A percentile compares a stretch with the other conserved stretches of the same genome.
phyloP scores from a whole-genome alignment of 768 basidiomycete genomes.

The Mycena haematopus region DNA sequence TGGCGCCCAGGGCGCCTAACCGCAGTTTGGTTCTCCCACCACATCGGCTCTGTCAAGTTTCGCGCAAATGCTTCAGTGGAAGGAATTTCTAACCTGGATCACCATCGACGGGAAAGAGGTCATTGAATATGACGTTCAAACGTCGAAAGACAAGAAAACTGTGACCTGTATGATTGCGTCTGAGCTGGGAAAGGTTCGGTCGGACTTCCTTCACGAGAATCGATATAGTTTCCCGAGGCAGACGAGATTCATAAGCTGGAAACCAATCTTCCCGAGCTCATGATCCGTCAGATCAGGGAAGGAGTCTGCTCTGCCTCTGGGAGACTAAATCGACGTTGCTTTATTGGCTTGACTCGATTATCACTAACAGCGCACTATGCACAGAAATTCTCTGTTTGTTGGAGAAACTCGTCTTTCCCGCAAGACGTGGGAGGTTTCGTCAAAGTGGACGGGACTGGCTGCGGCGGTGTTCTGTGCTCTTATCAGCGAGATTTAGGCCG shows the following conservation, averaged over 20 bases:
- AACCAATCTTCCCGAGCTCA: too few relatives aligned
- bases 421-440: neutral
- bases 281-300: too few relatives aligned
- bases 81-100: slow-evolving; percentile 17
- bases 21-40: too few relatives aligned
- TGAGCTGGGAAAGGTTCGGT: slow-evolving; percentile 22
- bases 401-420: slow-evolving; percentile 1
- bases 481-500: neutral
- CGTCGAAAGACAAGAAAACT: slow-evolving; percentile 2
- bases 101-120: slow-evolving; percentile 13
- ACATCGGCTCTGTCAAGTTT: too few relatives aligned
- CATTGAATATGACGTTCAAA: slow-evolving; percentile 11
- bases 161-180: slow-evolving; percentile 23
- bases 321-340: too few relatives aligned
- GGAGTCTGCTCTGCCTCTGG: too few relatives aligned
- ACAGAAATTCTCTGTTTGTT: slow-evolving; percentile 23
- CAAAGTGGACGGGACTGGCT: slow-evolving; percentile 13
- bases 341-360: too few relatives aligned
- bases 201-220: too few relatives aligned
- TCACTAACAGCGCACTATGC: neutral
- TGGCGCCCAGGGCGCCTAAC: too few relatives aligned
- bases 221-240: too few relatives aligned
- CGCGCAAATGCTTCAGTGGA: neutral
- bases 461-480: slow-evolving; percentile 1
- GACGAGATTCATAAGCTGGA: too few relatives aligned